These are phyloP conservation scores for Pythium pectinolyticum DNA, from an alignment of 352 stramenopile genomes.

Conservation along the genomic window DNA sequence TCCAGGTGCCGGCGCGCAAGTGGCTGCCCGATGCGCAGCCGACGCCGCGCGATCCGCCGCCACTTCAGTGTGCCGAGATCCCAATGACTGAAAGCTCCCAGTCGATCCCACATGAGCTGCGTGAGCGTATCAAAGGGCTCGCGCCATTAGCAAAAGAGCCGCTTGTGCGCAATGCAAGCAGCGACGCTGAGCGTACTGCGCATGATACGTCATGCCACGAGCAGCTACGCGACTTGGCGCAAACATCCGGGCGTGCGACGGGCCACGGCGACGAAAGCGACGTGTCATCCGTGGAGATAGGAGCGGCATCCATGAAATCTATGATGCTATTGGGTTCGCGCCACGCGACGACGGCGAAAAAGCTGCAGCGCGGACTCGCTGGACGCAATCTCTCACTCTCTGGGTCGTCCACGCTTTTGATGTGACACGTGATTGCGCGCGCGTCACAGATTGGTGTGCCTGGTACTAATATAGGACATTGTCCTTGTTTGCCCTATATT, in stretches of 20 bases:
- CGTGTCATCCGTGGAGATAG: too few relatives aligned
- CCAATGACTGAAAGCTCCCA: slow-evolving; percentile 57
- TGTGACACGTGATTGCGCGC: slow-evolving; percentile 8
- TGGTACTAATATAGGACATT: not conserved
- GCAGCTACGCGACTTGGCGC: too few relatives aligned
- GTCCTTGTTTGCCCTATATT: too few relatives aligned
- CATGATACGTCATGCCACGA: too few relatives aligned
- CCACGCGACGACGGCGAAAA: slow-evolving; percentile 20
- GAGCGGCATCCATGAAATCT: too few relatives aligned
- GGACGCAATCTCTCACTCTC: slow-evolving; percentile 34
- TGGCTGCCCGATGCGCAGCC: slow-evolving; percentile 47
- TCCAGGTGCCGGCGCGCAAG: slow-evolving; percentile 59
- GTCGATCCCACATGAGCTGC: slow-evolving; percentile 43
- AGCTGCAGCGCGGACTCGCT: slow-evolving; percentile 36
- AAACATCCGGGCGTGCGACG: too few relatives aligned
- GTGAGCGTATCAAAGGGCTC: slow-evolving; percentile 49
- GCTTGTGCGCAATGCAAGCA: slow-evolving; percentile 48
- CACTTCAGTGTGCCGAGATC: slow-evolving; percentile 58
- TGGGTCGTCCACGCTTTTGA: slow-evolving; percentile 2
- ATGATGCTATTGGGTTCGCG: slow-evolving; percentile 1
- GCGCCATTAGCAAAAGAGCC: slow-evolving; percentile 45
- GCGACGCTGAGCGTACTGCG: not conserved
- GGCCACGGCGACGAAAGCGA: too few relatives aligned
- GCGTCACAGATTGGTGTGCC: slow-evolving; percentile 18
- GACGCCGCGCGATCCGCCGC: slow-evolving; percentile 49